Evolutionary conservation across 108 stramenopile species (phyloP).

Genomic region (Seminavis robusta): DNA sequence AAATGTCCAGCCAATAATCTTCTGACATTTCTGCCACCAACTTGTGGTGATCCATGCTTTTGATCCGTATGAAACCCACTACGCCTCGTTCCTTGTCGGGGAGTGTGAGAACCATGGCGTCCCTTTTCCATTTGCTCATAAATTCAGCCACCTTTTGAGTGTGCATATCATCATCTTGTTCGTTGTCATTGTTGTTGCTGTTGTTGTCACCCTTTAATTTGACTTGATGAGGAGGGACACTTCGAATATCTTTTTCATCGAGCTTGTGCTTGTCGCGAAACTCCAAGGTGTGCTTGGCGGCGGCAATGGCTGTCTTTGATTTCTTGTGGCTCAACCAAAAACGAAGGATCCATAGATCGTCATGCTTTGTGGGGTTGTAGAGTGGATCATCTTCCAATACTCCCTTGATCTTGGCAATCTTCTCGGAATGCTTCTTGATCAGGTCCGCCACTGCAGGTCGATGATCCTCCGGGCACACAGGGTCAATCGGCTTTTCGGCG

Average conservation of each 20-base stretch:
- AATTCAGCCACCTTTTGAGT: too few species aligned
- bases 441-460: not conserved
- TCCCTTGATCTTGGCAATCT: conserved; percentile 1
- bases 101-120: too few species aligned
- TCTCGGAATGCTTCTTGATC: not conserved
- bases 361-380: conserved; percentile 12
- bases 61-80: too few species aligned
- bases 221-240: too few species aligned
- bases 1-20: too few species aligned
- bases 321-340: conserved; percentile 4
- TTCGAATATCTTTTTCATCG: conserved; percentile 6
- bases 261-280: conserved; percentile 8
- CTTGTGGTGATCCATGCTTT: too few species aligned
- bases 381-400: not conserved
- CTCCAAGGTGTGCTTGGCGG: not conserved
- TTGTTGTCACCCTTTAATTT: too few species aligned
- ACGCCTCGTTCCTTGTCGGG: too few species aligned
- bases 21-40: too few species aligned
- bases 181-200: too few species aligned
- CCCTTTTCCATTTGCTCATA: too few species aligned
- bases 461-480: not conserved
- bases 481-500: conserved; percentile 1
- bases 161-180: too few species aligned
- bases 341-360: conserved; percentile 13
- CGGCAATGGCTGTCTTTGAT: not conserved